phyloP scores from a whole-genome alignment of 352 stramenopile genomes.

The Phytopythium montanum region DNA sequence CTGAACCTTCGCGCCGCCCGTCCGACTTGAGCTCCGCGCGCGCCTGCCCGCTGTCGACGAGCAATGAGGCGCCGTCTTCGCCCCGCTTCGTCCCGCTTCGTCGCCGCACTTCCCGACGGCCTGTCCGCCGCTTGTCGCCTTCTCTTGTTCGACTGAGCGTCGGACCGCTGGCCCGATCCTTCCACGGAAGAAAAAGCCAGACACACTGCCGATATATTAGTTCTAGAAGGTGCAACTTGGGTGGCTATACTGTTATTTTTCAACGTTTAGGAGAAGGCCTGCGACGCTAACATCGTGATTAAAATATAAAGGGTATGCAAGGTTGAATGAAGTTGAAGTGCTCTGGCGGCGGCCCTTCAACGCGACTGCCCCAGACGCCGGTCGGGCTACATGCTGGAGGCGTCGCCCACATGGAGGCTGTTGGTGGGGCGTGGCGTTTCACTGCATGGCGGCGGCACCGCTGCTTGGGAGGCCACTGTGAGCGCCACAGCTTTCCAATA shows the following conservation, averaged over 20 bases:
- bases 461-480: neutral
- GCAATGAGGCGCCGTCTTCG: neutral
- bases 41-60: too few relatives aligned
- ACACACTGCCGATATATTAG: neutral
- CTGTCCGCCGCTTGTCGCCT: constrained; percentile 2
- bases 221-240: neutral
- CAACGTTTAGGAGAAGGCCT: too few relatives aligned
- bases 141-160: neutral
- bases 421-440: neutral
- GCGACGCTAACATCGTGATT: too few relatives aligned
- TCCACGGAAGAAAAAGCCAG: constrained; percentile 7
- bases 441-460: neutral
- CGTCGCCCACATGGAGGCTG: neutral
- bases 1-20: too few relatives aligned
- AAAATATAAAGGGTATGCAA: neutral
- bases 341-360: neutral
- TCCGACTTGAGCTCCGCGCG: too few relatives aligned
- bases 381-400: too few relatives aligned
- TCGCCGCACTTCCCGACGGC: neutral
- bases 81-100: neutral
- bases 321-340: constrained; percentile 4
- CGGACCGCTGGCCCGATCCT: neutral
- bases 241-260: too few relatives aligned
- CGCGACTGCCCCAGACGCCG: neutral
- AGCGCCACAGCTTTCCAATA: too few relatives aligned